Base-by-base conservation (phyloP, 257 asterid genomes). In the Ajuga chamaepitys region DNA sequence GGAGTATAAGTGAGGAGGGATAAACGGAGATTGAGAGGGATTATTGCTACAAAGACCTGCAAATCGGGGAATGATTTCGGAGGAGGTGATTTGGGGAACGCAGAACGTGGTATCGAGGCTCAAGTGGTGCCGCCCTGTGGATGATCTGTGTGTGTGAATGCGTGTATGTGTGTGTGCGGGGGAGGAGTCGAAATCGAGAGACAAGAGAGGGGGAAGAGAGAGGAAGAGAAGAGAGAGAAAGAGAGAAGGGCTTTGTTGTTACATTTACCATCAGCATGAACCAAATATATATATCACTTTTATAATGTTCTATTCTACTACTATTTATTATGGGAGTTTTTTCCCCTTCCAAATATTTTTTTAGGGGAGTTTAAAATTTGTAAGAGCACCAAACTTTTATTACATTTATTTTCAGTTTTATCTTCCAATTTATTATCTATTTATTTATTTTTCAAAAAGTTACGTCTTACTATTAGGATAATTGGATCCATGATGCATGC, bases 11-110 rank as follows among this genome's bases (percentile, higher is more conserved):
- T 52, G 53, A 42, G 35, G 66, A 55, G 42, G 64, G 56, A 54
- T 42, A 60, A 16, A 22, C 42, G 16, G 17, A 50, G 80, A 62
- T 50, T 54, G 53, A 35, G 20, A 37, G 24, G 67, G 72, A 75
- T 68, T 75, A 54, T 17, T 44, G 70, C 51, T 32, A 0, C 50
- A 18, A 53, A 18, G 45, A 74, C 68, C 83, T 62, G 61, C 35
- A 44, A 75, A 79, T 75, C 74, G 6, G 53, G 66, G 32, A 59
- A 6, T 9, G 64, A 62, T 62, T 55, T 9, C 25, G 66, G 41
- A 45, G 16, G 47, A 56, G 65, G 14, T 67, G 72, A 74, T 77
- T 71, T 63, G 74, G 75, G 85, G 81, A 59, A 21, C 21, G 20
- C n/a, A 52, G 45, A 35, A 73, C 74, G 75, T 52, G 58, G 66